phyloP scores from a whole-genome alignment of 164 flowering plant species.

The Liriodendron chinense region DNA sequence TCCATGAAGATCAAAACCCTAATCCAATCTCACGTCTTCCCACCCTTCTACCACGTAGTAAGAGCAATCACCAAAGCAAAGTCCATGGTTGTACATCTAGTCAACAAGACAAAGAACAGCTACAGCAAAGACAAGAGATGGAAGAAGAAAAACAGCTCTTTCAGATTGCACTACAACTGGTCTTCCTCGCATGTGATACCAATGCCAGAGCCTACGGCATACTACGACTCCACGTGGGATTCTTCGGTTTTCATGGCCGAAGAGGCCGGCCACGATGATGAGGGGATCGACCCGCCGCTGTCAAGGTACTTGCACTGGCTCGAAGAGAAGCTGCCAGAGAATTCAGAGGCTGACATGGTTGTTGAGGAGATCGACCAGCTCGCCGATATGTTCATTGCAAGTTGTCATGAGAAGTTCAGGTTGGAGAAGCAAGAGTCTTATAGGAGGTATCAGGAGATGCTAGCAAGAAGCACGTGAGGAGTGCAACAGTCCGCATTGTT shows the following conservation, averaged over 20 bases:
- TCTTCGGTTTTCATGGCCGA: constrained; percentile 28
- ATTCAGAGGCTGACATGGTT: constrained; percentile 15
- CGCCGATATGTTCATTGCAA: constrained; percentile 87
- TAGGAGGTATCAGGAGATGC: constrained; percentile 87
- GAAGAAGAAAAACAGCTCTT: constrained; percentile 39
- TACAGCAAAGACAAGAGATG: constrained; percentile 19
- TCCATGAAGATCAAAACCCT: constrained; percentile 69
- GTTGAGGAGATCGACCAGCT: constrained; percentile 71
- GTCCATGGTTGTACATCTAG: constrained; percentile 38
- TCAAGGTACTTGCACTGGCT: constrained; percentile 75
- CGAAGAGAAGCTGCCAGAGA: constrained; percentile 42
- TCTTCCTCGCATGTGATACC: constrained; percentile 66
- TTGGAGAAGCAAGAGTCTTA: constrained; percentile 96
- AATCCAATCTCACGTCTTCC: constrained; percentile 54
- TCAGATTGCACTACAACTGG: constrained; percentile 82
- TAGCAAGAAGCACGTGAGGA: constrained; percentile 73
- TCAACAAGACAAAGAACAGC: constrained; percentile 34
- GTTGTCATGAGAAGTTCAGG: constrained; percentile 82
- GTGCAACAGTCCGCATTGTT: neutral
- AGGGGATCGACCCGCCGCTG: constrained; percentile 31
- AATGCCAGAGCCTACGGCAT: constrained; percentile 38
- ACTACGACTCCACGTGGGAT: constrained; percentile 69
- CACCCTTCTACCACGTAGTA: constrained; percentile 43
- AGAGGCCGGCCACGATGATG: constrained; percentile 10
- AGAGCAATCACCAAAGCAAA: constrained; percentile 55